phyloP scores from a whole-genome alignment of 2,329 filamentous ascomycete species.

The Pseudocercospora cruenta region DNA sequence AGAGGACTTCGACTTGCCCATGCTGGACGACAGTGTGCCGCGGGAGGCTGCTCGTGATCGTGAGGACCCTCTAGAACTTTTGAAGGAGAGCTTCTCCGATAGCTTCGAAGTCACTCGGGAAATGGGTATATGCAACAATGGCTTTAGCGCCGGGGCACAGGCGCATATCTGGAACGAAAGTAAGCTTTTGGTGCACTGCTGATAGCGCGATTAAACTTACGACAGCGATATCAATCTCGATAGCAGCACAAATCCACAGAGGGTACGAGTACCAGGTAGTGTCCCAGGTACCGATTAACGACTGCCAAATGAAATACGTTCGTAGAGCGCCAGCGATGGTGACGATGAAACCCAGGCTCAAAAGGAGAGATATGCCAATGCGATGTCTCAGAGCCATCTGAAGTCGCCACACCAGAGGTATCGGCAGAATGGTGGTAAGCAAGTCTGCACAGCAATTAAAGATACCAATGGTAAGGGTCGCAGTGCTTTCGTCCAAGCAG shows the following conservation, averaged over 20 bases:
- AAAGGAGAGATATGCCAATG: conserved; percentile 44
- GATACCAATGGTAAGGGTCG: conserved; percentile 46
- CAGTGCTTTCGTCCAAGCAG: conserved; percentile 48
- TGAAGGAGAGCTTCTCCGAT: conserved; percentile 26
- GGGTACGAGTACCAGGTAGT: conserved; percentile 44
- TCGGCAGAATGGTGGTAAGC: conserved; percentile 47
- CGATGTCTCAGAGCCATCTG: conserved; percentile 48
- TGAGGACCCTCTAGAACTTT: conserved; percentile 22
- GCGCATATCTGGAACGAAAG: conserved; percentile 39
- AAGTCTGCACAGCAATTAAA: conserved; percentile 50
- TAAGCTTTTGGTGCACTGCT: conserved; percentile 8
- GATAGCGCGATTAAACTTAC: conserved; percentile 36
- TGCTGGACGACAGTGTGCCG: not conserved
- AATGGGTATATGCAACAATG: conserved; percentile 36
- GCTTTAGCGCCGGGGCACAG: conserved; percentile 43
- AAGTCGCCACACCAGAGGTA: conserved; percentile 49
- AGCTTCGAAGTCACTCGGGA: conserved; percentile 22
- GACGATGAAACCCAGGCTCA: conserved; percentile 48
- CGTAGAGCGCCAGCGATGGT: conserved; percentile 47
- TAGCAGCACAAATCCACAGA: conserved; percentile 51
- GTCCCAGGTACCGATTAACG: conserved; percentile 45
- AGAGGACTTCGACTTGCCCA: conserved; percentile 10
- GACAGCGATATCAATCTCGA: conserved; percentile 53
- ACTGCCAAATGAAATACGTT: conserved; percentile 50
- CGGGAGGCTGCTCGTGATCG: conserved; percentile 9